phyloP scores from a whole-genome alignment of 495 filamentous ascomycete genomes.

The Tuber aestivum region DNA sequence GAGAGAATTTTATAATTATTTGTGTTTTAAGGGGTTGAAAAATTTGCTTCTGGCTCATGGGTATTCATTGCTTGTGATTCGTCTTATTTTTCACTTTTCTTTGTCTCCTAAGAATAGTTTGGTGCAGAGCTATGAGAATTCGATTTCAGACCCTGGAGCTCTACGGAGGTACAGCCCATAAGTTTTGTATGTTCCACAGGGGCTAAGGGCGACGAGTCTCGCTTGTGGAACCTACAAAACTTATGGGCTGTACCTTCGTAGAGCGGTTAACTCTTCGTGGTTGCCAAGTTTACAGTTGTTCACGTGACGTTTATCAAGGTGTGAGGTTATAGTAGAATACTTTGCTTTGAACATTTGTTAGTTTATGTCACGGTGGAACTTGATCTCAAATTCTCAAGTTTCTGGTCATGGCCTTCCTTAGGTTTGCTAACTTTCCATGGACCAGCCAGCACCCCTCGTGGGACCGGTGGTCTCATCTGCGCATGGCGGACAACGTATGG shows the following conservation, averaged over 20 bases:
- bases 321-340: background rate
- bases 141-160: background rate
- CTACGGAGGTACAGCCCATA: too few relatives aligned
- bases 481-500: background rate
- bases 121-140: background rate
- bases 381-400: background rate
- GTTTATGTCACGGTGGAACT: background rate
- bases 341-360: background rate
- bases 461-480: background rate
- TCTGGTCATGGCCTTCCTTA: background rate
- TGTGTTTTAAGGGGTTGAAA: background rate
- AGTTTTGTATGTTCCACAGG: too few relatives aligned
- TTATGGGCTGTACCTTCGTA: too few relatives aligned
- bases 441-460: background rate
- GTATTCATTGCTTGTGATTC: background rate
- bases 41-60: background rate
- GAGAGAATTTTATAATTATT: background rate
- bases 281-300: background rate
- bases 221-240: too few relatives aligned
- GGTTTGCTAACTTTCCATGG: background rate
- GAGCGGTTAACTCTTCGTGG: background rate
- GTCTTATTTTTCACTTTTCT: background rate
- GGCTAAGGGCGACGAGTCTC: too few relatives aligned
- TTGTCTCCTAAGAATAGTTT: background rate
- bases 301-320: background rate